Percentiles rank a stretch among this genome's conserved stretches.
These are phyloP conservation scores for Leonotis leonurus DNA, from an alignment of 257 asterid genomes.

Conservation along the genomic window DNA sequence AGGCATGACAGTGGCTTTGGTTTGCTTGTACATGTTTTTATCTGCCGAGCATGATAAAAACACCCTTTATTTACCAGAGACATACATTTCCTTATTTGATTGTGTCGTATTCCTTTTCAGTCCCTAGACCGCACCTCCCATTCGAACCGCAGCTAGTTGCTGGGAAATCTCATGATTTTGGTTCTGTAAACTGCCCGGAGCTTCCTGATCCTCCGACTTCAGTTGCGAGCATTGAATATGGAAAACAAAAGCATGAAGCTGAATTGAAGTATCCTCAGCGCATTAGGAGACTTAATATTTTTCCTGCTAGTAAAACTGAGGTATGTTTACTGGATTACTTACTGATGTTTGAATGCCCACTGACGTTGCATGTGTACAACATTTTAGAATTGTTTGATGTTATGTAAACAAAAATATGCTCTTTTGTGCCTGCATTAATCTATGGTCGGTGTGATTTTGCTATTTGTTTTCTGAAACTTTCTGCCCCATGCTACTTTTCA, in stretches of 20 bases:
- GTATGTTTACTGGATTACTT: conserved; percentile 32
- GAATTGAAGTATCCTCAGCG: conserved; percentile 84
- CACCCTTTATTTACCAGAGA: neutral
- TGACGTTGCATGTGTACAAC: conserved; percentile 2
- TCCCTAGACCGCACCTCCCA: conserved; percentile 89
- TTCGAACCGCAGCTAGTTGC: conserved; percentile 95
- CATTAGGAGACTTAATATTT: conserved; percentile 79
- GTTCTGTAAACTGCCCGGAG: conserved; percentile 79
- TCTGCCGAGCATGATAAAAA: neutral
- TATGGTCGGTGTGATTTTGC: neutral
- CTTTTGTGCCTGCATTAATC: neutral
- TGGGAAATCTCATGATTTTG: conserved; percentile 89
- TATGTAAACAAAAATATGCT: neutral
- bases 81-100: neutral
- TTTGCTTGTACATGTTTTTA: neutral
- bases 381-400: neutral
- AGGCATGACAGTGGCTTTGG: neutral
- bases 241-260: conserved; percentile 90
- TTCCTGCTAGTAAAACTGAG: conserved; percentile 88
- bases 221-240: conserved; percentile 47
- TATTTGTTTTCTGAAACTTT: neutral
- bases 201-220: conserved; percentile 62
- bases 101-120: conserved; percentile 34
- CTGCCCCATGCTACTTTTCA: neutral
- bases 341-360: neutral